These are phyloP conservation scores for Triangularia verruculosa DNA, from an alignment of 2,329 filamentous ascomycete genomes.

Conservation along the genomic window DNA sequence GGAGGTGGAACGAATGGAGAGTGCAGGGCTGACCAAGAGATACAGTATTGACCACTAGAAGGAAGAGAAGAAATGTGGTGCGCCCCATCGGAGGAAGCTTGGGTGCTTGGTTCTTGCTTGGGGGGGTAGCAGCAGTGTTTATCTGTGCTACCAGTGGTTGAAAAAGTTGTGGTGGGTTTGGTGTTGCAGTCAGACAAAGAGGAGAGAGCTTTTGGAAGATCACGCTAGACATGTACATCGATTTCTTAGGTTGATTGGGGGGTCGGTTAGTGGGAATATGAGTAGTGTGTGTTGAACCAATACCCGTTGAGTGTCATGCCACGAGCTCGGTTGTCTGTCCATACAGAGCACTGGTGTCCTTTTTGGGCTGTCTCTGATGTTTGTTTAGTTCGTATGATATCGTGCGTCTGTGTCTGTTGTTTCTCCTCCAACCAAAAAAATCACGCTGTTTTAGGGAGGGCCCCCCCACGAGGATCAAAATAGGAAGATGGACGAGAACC, in stretches of 20 bases:
- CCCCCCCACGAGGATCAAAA: constrained; percentile 11
- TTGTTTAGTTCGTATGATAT: background rate
- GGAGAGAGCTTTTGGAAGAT: constrained; percentile 7
- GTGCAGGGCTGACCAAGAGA: constrained; percentile 30
- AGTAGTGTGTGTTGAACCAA: background rate
- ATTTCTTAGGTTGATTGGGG: background rate
- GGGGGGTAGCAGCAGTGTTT: background rate
- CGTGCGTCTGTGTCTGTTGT: background rate
- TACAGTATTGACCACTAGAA: constrained; percentile 30
- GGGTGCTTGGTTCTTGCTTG: too few relatives aligned
- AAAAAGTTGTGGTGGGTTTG: background rate
- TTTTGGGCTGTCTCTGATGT: background rate
- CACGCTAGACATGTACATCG: constrained; percentile 12
- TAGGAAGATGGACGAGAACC: background rate
- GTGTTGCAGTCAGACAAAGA: background rate
- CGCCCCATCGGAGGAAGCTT: background rate
- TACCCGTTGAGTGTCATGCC: constrained; percentile 14
- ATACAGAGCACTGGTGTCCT: background rate
- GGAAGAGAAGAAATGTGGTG: background rate
- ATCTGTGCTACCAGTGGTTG: background rate
- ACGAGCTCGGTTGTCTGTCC: constrained; percentile 15
- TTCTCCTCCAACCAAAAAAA: background rate
- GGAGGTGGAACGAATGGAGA: background rate
- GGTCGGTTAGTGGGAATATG: background rate
- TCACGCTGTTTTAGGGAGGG: constrained; percentile 8